phyloP scores from a whole-genome alignment of 2,329 filamentous ascomycete species.

The Phaeosphaeriaceae sp. region DNA sequence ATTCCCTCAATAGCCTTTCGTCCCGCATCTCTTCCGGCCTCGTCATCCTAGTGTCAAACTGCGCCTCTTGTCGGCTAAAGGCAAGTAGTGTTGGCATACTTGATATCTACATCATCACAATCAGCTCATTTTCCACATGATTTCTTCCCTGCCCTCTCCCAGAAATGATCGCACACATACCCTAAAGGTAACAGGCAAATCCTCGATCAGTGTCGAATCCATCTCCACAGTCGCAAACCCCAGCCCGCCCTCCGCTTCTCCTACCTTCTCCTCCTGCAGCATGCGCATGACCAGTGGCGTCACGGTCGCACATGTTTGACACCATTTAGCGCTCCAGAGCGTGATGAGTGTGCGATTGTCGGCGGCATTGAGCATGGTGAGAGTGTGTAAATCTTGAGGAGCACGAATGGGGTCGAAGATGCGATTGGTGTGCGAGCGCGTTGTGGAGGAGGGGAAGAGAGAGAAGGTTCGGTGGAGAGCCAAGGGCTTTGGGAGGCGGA shows the following conservation, averaged over 20 bases:
- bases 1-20: slow-evolving; percentile 52
- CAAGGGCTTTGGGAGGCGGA: not conserved
- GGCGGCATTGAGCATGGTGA: slow-evolving; percentile 56
- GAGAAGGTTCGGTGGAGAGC: slow-evolving; percentile 18
- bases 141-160: not conserved
- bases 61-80: slow-evolving; percentile 58
- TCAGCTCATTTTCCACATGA: not conserved
- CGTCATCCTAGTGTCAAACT: slow-evolving; percentile 55
- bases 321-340: slow-evolving; percentile 59
- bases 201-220: slow-evolving; percentile 54
- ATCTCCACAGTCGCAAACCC: slow-evolving; percentile 58
- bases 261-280: slow-evolving; percentile 53
- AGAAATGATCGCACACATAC: slow-evolving; percentile 16
- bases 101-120: slow-evolving; percentile 44
- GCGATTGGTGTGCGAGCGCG: slow-evolving; percentile 35
- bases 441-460: slow-evolving; percentile 19
- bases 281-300: slow-evolving; percentile 52
- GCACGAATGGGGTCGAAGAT: slow-evolving; percentile 52
- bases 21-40: slow-evolving; percentile 55
- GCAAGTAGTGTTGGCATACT: slow-evolving; percentile 58
- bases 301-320: slow-evolving; percentile 52
- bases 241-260: slow-evolving; percentile 54
- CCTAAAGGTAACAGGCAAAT: slow-evolving; percentile 50
- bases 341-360: slow-evolving; percentile 55
- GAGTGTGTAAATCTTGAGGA: slow-evolving; percentile 56